Evolutionary conservation across 768 basidiomycete species (phyloP).

Genomic region (Leccinum uliginosum): DNA sequence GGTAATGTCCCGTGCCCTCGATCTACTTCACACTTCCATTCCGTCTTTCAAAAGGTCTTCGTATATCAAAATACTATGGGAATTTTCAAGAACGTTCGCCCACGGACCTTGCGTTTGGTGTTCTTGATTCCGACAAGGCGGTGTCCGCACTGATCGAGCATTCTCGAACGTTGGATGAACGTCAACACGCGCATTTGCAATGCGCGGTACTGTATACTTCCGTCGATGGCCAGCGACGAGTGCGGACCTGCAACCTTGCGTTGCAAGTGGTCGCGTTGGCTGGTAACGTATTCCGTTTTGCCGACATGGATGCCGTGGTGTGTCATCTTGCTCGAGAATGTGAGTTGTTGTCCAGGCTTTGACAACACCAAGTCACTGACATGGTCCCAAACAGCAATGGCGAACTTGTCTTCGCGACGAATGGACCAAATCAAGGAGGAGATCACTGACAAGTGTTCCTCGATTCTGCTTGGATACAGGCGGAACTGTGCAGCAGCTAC

Average conservation of each 20-base stretch:
- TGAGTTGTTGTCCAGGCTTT: conserved; percentile 32
- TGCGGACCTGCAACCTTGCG: conserved; percentile 83
- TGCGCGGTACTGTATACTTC: conserved; percentile 87
- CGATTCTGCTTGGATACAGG: conserved; percentile 81
- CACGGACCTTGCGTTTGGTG: conserved; percentile 75
- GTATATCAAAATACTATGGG: conserved; percentile 61
- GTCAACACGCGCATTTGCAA: conserved; percentile 75
- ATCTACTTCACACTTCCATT: conserved; percentile 7
- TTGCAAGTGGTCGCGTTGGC: conserved; percentile 77
- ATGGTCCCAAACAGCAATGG: conserved; percentile 51
- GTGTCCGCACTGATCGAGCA: conserved; percentile 75
- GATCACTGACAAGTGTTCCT: conserved; percentile 78
- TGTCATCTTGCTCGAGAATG: conserved; percentile 74
- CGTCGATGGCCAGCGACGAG: conserved; percentile 68
- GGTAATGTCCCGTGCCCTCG: conserved; percentile 42
- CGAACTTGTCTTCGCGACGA: conserved; percentile 52
- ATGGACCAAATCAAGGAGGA: conserved; percentile 78
- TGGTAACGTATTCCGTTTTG: conserved; percentile 87
- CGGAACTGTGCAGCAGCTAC: conserved; percentile 83
- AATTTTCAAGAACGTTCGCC: conserved; percentile 65
- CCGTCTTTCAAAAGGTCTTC: conserved; percentile 45
- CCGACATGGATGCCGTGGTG: conserved; percentile 84
- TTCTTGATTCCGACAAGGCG: conserved; percentile 77
- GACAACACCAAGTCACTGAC: background rate
- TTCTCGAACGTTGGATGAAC: conserved; percentile 60